phyloP scores from a whole-genome alignment of 202 grass and related monocot species.

The Carex sylvatica region DNA sequence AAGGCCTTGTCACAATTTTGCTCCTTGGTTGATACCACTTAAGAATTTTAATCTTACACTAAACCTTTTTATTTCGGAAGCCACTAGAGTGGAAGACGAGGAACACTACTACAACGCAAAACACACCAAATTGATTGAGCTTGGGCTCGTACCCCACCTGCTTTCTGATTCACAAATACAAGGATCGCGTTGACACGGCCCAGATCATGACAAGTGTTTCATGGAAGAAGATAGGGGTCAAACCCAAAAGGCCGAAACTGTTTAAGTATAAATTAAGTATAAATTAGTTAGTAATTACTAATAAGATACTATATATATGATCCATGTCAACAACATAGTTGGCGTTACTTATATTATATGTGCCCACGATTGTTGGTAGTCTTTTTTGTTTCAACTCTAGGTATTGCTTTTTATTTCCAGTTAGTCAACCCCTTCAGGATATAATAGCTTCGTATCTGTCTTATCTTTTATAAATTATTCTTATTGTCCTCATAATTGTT shows the following conservation, averaged over 20 bases:
- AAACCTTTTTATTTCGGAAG: too few species aligned
- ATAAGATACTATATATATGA: conserved; percentile 28
- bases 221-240: conserved; percentile 74
- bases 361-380: conserved; percentile 21
- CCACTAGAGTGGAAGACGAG: conserved; percentile 63
- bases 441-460: background rate
- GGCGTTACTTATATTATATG: conserved; percentile 51
- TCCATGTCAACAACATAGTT: conserved; percentile 55
- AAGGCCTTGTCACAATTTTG: too few species aligned
- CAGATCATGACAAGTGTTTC: conserved; percentile 92
- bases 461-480: background rate
- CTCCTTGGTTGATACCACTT: too few species aligned
- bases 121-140: conserved; percentile 72
- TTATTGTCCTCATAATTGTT: background rate
- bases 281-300: conserved; percentile 14
- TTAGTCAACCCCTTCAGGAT: background rate
- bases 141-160: conserved; percentile 60
- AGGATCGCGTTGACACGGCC: conserved; percentile 54
- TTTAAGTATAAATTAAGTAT: conserved; percentile 54
- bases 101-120: conserved; percentile 94
- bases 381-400: background rate
- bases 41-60: too few species aligned
- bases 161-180: conserved; percentile 78
- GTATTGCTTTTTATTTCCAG: background rate
- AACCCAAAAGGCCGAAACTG: conserved; percentile 30